These are phyloP conservation scores for Eimeria tenella DNA, from an alignment of 169 alveolate species.

Conservation along the genomic window DNA sequence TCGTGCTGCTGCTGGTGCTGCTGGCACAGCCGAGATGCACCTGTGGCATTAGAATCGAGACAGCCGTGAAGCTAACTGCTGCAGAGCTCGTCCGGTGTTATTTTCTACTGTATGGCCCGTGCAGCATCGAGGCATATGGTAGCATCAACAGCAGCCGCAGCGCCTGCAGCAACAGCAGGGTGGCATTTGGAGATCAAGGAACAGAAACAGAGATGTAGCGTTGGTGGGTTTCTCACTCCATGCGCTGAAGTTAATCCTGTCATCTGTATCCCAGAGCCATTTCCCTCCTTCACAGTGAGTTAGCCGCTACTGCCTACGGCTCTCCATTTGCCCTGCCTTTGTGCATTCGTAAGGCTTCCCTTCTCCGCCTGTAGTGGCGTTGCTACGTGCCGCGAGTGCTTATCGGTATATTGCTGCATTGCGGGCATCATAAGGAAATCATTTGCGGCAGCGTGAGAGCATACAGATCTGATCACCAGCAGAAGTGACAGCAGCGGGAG, in stretches of 20 bases:
- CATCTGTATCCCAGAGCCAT: too few relatives aligned
- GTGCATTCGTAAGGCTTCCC: too few relatives aligned
- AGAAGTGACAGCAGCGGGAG: slow-evolving; percentile 21
- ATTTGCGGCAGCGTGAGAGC: too few relatives aligned
- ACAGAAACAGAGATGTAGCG: too few relatives aligned
- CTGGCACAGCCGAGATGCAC: background rate
- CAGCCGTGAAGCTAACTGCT: background rate
- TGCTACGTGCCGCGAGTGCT: too few relatives aligned
- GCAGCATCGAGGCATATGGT: background rate
- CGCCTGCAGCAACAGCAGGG: background rate
- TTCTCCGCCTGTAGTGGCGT: too few relatives aligned
- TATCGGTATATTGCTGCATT: background rate
- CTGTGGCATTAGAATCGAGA: background rate
- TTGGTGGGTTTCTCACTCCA: too few relatives aligned
- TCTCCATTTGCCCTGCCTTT: too few relatives aligned
- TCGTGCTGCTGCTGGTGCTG: background rate
- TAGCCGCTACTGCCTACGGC: too few relatives aligned
- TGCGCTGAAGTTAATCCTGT: too few relatives aligned
- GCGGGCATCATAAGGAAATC: background rate
- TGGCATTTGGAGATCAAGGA: background rate
- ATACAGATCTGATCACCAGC: too few relatives aligned
- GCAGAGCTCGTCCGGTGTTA: background rate
- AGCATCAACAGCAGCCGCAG: slow-evolving; percentile 33
- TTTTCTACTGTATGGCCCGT: background rate
- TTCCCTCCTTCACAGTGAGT: too few relatives aligned